phyloP scores from a whole-genome alignment of 2,329 filamentous ascomycete species.

The Alternaria solani region DNA sequence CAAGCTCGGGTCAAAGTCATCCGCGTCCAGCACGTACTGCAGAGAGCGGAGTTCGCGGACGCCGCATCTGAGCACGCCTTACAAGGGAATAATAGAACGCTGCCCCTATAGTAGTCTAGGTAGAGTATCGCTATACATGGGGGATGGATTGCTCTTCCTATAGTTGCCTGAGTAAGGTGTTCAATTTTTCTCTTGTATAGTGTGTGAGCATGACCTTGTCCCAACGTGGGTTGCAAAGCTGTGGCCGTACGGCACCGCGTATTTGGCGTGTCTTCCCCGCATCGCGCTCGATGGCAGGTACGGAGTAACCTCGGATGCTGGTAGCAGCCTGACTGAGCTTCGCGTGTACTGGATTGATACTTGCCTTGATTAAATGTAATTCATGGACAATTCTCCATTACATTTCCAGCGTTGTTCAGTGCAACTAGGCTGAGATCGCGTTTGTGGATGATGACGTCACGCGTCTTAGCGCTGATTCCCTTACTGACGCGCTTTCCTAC shows the following conservation, averaged over 20 bases:
- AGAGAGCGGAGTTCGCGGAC: not conserved
- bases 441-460: not conserved
- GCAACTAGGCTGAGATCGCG: not conserved
- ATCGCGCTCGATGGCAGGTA: not conserved
- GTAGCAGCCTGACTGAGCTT: not conserved
- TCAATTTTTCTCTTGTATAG: too few species aligned
- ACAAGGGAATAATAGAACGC: too few species aligned
- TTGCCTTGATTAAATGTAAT: not conserved
- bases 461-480: not conserved
- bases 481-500: not conserved
- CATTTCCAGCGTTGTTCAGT: not conserved
- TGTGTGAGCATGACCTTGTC: not conserved
- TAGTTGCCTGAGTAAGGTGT: too few species aligned
- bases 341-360: not conserved
- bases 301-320: not conserved
- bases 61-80: not conserved
- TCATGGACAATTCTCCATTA: not conserved
- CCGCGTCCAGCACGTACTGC: not conserved
- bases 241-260: not conserved
- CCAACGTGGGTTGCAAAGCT: not conserved
- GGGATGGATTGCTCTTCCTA: too few species aligned
- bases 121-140: too few species aligned
- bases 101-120: too few species aligned
- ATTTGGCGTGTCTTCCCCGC: not conserved
- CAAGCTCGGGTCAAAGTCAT: conserved; percentile 1